Percentiles rank a stretch among this genome's conserved stretches.
These are phyloP conservation scores for Aegilops bicornis DNA, from an alignment of 176 grass and related monocot genomes.

Conservation along the genomic window DNA sequence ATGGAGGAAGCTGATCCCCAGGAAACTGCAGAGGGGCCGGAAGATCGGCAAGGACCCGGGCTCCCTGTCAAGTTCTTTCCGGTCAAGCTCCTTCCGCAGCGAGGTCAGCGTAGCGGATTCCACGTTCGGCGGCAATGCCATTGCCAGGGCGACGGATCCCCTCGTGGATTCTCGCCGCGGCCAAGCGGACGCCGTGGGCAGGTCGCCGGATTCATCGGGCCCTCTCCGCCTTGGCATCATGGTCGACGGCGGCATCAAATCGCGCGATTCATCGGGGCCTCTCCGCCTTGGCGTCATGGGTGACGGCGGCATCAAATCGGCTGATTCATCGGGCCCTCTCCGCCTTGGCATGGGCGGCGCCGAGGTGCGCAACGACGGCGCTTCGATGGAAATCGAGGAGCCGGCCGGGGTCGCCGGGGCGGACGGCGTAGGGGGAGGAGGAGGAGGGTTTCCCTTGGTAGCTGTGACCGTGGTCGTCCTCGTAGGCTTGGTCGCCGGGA, in stretches of 20 bases:
- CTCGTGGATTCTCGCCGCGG: background rate
- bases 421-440: background rate
- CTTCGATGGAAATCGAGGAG: background rate
- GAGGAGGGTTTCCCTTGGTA: slow-evolving; percentile 15
- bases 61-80: background rate
- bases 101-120: slow-evolving; percentile 22
- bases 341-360: background rate
- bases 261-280: background rate
- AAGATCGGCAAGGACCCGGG: slow-evolving; percentile 8
- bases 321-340: background rate
- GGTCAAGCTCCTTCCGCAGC: slow-evolving; percentile 1
- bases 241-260: background rate
- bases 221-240: background rate
- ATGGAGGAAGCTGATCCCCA: slow-evolving; percentile 56
- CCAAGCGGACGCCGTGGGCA: background rate
- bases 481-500: slow-evolving; percentile 65
- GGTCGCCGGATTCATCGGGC: background rate
- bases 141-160: background rate
- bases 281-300: background rate
- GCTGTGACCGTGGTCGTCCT: slow-evolving; percentile 42
- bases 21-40: slow-evolving; percentile 30
- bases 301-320: no score
- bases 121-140: slow-evolving; percentile 17
- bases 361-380: background rate
- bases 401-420: background rate